Percentiles rank a stretch among this genome's conserved stretches.
Conservation (phyloP, 139 green algal genomes). For the Deuterostichococcus epilithicus region DNA sequence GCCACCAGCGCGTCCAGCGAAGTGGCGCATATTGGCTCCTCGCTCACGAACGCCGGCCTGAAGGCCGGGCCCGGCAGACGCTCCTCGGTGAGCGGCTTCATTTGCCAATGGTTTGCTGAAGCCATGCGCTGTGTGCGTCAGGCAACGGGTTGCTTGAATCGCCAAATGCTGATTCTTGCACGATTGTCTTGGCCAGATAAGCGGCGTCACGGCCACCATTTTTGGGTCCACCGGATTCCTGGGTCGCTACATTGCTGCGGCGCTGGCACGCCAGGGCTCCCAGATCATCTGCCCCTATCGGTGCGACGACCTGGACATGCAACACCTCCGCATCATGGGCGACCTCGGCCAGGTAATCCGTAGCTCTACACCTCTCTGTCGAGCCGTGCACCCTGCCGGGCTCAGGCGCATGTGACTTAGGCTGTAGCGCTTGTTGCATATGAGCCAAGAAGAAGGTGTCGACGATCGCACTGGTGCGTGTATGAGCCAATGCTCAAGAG, state of each 20-base stretch:
- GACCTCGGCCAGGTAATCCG: slow-evolving; percentile 79
- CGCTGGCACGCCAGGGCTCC: slow-evolving; percentile 68
- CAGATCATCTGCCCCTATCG: slow-evolving; percentile 86
- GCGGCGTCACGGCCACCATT: slow-evolving; percentile 84
- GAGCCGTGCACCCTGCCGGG: too few relatives aligned
- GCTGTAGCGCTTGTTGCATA: too few relatives aligned
- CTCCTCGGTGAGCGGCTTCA: slow-evolving; percentile 50
- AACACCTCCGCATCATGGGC: slow-evolving; percentile 92
- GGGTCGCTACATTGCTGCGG: slow-evolving; percentile 87
- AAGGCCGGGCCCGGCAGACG: slow-evolving; percentile 52
- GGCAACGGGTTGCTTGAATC: neutral
- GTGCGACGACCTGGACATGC: slow-evolving; percentile 74
- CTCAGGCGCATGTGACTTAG: too few relatives aligned
- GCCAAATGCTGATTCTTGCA: neutral
- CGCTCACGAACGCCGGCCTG: slow-evolving; percentile 28
- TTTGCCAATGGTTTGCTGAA: neutral
- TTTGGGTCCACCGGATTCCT: slow-evolving; percentile 95
- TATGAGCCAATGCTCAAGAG: too few relatives aligned
- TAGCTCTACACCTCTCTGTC: slow-evolving; percentile 13
- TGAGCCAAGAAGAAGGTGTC: neutral
- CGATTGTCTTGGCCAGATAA: slow-evolving; percentile 41
- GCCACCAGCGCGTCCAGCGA: neutral
- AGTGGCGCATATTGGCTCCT: neutral
- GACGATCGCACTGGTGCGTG: too few relatives aligned
- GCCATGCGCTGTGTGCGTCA: neutral